phyloP scores from a whole-genome alignment of 441 rosid species.

The Isatis lusitanica region DNA sequence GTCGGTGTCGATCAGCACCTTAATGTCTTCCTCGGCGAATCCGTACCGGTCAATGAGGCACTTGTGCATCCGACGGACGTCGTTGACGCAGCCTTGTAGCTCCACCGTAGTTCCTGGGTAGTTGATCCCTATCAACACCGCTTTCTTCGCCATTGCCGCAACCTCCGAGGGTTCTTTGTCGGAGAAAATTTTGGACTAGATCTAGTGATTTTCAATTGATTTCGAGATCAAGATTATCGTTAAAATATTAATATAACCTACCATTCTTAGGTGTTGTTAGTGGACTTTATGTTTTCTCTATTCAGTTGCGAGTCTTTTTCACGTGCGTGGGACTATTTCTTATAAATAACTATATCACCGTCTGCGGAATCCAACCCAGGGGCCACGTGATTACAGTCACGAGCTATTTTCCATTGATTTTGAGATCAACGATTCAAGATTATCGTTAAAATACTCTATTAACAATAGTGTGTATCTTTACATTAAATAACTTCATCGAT shows the following conservation, averaged over 20 bases:
- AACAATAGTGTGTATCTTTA: too few species aligned
- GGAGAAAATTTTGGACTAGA: not conserved
- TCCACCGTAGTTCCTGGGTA: conserved; percentile 72
- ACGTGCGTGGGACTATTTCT: not conserved
- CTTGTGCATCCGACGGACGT: conserved; percentile 55
- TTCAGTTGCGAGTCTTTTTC: not conserved
- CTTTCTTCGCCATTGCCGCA: conserved; percentile 54
- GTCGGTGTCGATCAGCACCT: conserved; percentile 64
- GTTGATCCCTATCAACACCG: conserved; percentile 73
- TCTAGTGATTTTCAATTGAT: not conserved
- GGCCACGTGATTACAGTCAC: not conserved
- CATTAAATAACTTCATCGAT: too few species aligned
- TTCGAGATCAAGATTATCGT: not conserved
- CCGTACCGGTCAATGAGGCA: conserved; percentile 65
- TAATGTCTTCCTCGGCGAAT: conserved; percentile 57
- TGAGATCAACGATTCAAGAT: not conserved
- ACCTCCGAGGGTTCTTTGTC: not conserved
- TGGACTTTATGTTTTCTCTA: conserved; percentile 8
- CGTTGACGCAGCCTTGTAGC: conserved; percentile 80
- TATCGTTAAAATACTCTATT: too few species aligned
- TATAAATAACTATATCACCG: not conserved
- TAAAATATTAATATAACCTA: not conserved
- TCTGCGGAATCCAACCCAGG: not conserved
- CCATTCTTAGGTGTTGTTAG: not conserved
- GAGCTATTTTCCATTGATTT: not conserved